Conservation (phyloP, 352 stramenopile genomes). For the Phytophthora chlamydospora region DNA sequence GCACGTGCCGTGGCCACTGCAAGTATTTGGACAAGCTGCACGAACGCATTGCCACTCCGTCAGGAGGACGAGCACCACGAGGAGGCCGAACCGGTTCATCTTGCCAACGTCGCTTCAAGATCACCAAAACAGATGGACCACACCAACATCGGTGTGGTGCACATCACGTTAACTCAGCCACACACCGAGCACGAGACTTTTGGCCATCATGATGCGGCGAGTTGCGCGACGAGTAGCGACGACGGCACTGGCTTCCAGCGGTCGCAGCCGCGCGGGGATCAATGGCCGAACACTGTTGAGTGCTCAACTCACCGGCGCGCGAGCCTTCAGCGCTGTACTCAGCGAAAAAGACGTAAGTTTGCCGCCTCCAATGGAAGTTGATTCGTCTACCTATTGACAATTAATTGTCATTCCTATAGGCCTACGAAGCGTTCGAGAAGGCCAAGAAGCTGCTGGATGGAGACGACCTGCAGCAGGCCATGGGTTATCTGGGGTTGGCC, state of each 20-base stretch:
- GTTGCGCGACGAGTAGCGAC: conserved; percentile 21
- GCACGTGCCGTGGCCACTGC: conserved; percentile 70
- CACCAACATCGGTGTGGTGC: conserved; percentile 7
- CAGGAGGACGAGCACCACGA: conserved; percentile 15
- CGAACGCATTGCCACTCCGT: conserved; percentile 7
- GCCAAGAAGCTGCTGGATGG: conserved; percentile 64
- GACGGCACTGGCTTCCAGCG: conserved; percentile 11
- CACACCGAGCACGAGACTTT: conserved; percentile 14
- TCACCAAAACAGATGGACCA: neutral
- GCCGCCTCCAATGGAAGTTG: neutral
- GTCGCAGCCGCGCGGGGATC: neutral
- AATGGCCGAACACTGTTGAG: conserved; percentile 8
- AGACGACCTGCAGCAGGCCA: conserved; percentile 59
- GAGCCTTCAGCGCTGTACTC: conserved; percentile 30
- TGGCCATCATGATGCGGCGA: conserved; percentile 24
- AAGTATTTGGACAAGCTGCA: conserved; percentile 68
- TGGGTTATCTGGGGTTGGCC: conserved; percentile 65
- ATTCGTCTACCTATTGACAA: neutral
- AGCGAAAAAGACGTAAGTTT: conserved; percentile 42
- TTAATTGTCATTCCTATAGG: conserved; percentile 25
- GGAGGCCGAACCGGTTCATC: conserved; percentile 10
- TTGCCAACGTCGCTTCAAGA: conserved; percentile 21
- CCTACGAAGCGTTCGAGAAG: conserved; percentile 55
- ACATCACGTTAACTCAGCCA: conserved; percentile 24
- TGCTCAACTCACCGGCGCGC: neutral